Percentiles rank a stretch among this genome's conserved stretches.
Evolutionary conservation across 306 rosid genomes (phyloP).

Genomic region (Cucumis melo): DNA sequence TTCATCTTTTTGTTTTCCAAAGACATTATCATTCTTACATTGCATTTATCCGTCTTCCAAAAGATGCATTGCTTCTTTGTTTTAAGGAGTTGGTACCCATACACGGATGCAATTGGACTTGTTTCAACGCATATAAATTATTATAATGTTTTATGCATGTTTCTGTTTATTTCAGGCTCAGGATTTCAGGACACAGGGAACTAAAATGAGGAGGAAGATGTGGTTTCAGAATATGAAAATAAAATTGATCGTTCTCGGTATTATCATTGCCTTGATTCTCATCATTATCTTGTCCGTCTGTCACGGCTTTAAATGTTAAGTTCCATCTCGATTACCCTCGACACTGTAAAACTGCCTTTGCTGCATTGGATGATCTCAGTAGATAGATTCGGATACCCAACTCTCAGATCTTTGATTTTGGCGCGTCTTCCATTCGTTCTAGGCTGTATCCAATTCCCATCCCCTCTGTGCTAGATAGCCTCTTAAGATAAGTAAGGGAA

Average conservation of each 20-base stretch:
- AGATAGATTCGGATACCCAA: background rate
- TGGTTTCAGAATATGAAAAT: conserved; percentile 27
- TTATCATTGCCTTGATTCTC: conserved; percentile 17
- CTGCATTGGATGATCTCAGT: conserved; percentile 3
- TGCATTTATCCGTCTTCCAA: background rate
- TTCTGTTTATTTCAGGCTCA: conserved; percentile 34
- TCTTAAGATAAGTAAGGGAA: background rate
- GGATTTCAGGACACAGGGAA: conserved; percentile 57
- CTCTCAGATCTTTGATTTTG: background rate
- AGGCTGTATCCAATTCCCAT: background rate
- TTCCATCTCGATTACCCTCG: background rate
- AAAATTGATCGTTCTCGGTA: conserved; percentile 12
- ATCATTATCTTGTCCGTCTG: conserved; percentile 14
- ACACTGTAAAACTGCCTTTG: background rate
- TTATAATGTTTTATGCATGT: background rate
- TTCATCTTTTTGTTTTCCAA: too few species aligned
- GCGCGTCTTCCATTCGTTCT: background rate
- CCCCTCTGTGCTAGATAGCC: background rate
- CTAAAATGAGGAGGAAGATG: conserved; percentile 56
- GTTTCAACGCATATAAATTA: background rate
- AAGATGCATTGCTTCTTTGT: background rate
- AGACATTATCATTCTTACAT: background rate
- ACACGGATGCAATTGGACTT: background rate
- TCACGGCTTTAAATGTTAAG: conserved; percentile 1
- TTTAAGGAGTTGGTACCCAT: background rate